phyloP scores from a whole-genome alignment of 306 rosid genomes.

The Abrus precatorius region DNA sequence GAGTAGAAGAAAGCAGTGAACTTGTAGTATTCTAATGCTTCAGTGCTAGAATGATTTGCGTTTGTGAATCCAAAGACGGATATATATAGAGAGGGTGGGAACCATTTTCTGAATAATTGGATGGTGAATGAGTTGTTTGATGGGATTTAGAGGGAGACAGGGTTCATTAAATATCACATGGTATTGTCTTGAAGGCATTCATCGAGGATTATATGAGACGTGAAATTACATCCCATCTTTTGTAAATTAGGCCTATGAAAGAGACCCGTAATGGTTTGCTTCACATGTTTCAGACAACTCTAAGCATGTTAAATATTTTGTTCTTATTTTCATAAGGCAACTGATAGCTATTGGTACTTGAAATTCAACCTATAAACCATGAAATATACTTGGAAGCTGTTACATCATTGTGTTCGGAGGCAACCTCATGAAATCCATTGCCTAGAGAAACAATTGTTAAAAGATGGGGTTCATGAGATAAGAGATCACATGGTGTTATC shows the following conservation, averaged over 20 bases:
- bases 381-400: not conserved
- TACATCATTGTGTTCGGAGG: not conserved
- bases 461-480: conserved; percentile 21
- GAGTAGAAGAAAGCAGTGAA: not conserved
- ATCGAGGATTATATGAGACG: not conserved
- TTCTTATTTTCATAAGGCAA: not conserved
- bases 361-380: not conserved
- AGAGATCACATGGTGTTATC: conserved; percentile 49
- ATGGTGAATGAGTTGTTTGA: conserved; percentile 11
- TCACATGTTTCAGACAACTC: conserved; percentile 11
- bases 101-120: not conserved
- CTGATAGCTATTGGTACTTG: not conserved
- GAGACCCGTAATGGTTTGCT: not conserved
- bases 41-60: conserved; percentile 18
- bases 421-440: not conserved
- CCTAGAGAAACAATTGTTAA: conserved; percentile 13
- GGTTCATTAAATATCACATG: conserved; percentile 30
- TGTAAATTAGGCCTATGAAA: not conserved
- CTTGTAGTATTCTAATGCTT: not conserved
- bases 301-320: conserved; percentile 11
- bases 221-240: not conserved
- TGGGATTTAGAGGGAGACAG: conserved; percentile 13
- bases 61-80: not conserved
- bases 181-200: conserved; percentile 7
- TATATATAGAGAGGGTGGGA: conserved; percentile 24